Conservation (phyloP, 2,329 filamentous ascomycete species). For the Rhynchosporium agropyri region DNA sequence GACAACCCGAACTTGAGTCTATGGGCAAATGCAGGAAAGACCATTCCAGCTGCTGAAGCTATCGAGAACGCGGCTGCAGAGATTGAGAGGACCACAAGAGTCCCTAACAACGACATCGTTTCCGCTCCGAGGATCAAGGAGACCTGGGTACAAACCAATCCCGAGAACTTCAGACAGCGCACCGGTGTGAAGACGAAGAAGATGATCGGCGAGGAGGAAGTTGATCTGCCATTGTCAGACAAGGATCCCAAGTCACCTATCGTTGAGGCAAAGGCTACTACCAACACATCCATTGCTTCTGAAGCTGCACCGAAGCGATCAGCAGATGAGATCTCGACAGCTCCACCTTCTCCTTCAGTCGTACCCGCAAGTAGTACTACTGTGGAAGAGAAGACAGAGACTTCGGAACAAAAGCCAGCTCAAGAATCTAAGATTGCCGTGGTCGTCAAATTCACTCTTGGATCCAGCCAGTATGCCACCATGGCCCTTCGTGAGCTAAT, state of each 20-base stretch:
- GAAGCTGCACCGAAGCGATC: constrained; percentile 19
- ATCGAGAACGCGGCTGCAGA: constrained; percentile 22
- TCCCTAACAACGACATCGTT: constrained; percentile 20
- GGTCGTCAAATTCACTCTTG: constrained; percentile 73
- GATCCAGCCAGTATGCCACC: constrained; percentile 80
- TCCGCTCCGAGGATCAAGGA: constrained; percentile 35
- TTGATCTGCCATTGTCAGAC: not conserved
- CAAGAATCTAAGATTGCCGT: constrained; percentile 62
- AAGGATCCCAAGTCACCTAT: constrained; percentile 5
- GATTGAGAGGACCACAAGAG: constrained; percentile 7
- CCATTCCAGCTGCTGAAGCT: constrained; percentile 36
- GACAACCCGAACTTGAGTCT: constrained; percentile 16
- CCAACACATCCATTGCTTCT: not conserved
- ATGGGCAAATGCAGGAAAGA: constrained; percentile 35
- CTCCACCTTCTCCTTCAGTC: not conserved
- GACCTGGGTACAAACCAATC: constrained; percentile 39
- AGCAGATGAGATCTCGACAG: constrained; percentile 25
- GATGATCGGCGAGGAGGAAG: constrained; percentile 19
- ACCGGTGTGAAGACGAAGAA: constrained; percentile 31
- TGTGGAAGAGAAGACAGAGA: constrained; percentile 2
- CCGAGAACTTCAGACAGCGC: constrained; percentile 39
- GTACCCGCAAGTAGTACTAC: not conserved
- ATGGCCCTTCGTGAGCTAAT: constrained; percentile 81
- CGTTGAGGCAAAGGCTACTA: not conserved
- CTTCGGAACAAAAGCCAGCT: not conserved